Evolutionary conservation across 805 yeast genomes (phyloP), one percentile per base, ranked within the genome.

Genomic region (Candida succiphila): DNA sequence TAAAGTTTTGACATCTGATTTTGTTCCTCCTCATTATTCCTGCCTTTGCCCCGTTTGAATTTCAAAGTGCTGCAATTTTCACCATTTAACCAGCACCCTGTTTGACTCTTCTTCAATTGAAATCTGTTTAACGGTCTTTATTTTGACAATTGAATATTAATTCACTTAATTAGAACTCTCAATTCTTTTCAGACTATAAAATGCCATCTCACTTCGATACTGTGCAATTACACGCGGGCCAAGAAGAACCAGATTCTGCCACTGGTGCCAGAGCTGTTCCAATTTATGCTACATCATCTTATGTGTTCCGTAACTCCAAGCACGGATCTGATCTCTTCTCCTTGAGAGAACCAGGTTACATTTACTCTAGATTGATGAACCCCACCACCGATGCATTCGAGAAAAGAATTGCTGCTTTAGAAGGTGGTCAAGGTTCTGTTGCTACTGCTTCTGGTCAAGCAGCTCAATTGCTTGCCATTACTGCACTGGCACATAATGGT

Each of bases 361-460:
- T 88, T 47, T 92, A 89, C 66, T 78, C 94, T 10, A 75, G 98
- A 56, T 68, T 89, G 45, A 78, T 75, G 73, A 89, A 89, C 65
- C 98, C 98, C 42, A 89, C 98, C 39, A 79, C 71, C 37, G 94
- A 82, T 48, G 89, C 83, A 18, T 82, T 89, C 42, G 98, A 89
- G 62, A 75, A 83, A 56, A 74, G 98, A 63, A 69, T 89, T 39
- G 94, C 96, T 35, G 94, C 94, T 33, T 71, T 89, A 39, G 98
- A 89, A 62, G 80, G 82, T 37, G 98, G 97, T 52, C 78, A 77
- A 33, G 94, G 82, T 38, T 97, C 95, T 4, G 61, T 89, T 36
- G 94, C 95, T 6, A 79, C 81, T 18, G 60, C 94, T 17, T 87
- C 96, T n/a, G 98, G 98, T 41, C 96, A 88, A 63, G 89, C 96